Conservation (phyloP, 2,329 filamentous ascomycete genomes). For the Calonectria pauciramosa region DNA sequence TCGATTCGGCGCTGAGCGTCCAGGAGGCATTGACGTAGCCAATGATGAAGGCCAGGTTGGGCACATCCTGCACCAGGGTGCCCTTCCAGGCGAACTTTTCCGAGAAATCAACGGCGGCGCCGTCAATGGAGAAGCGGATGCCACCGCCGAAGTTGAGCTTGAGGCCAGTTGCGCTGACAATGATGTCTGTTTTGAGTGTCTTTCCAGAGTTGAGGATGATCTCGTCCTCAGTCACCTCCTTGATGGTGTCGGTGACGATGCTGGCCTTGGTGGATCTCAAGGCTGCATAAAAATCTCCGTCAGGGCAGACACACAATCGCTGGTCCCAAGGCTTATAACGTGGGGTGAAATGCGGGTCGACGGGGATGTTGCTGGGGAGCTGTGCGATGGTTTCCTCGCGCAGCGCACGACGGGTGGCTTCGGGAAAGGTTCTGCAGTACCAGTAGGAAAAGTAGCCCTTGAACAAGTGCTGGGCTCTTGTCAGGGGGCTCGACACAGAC, state of each 20-base stretch:
- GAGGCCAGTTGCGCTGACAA: constrained; percentile 75
- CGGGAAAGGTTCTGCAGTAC: background rate
- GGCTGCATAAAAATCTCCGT: constrained; percentile 60
- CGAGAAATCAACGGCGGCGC: constrained; percentile 30
- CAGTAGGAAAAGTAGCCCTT: background rate
- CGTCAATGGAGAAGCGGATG: constrained; percentile 65
- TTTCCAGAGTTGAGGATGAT: constrained; percentile 50
- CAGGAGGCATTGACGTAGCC: constrained; percentile 14
- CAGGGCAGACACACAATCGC: constrained; percentile 70
- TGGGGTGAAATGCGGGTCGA: constrained; percentile 67
- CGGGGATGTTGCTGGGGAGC: constrained; percentile 60
- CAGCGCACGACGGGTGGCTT: background rate
- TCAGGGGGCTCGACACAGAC: background rate
- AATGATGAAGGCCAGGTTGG: constrained; percentile 1
- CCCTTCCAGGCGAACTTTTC: background rate
- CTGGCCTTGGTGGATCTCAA: constrained; percentile 41
- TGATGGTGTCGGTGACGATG: constrained; percentile 11
- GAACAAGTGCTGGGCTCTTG: background rate
- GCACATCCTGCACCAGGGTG: background rate
- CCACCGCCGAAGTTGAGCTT: constrained; percentile 67
- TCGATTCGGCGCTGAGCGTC: constrained; percentile 5
- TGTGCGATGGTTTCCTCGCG: constrained; percentile 39
- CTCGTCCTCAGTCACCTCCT: background rate
- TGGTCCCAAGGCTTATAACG: constrained; percentile 74
- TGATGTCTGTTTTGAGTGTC: constrained; percentile 68